Conservation (phyloP, 305 asterid genomes). For the Rubia tinctorum region DNA sequence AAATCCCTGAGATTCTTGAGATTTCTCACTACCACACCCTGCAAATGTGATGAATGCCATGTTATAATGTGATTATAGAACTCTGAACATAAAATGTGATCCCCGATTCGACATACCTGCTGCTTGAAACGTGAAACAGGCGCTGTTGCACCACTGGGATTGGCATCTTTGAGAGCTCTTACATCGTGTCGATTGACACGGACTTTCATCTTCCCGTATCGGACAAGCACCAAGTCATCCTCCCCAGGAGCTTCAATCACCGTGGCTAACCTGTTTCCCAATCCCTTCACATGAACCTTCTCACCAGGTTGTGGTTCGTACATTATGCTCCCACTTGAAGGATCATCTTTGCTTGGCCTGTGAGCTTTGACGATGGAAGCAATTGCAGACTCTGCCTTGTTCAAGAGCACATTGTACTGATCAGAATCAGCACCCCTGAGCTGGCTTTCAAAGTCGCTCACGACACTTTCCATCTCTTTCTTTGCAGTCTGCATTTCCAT, state of each 20-base stretch:
- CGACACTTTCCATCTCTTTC: slow-evolving; percentile 50
- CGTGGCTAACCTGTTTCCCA: slow-evolving; percentile 77
- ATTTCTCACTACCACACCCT: slow-evolving; percentile 50
- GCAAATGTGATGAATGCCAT: slow-evolving; percentile 3
- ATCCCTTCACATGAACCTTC: slow-evolving; percentile 51
- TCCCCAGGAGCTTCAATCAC: slow-evolving; percentile 75
- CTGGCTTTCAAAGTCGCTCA: slow-evolving; percentile 64
- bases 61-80: background rate
- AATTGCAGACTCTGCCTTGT: slow-evolving; percentile 70
- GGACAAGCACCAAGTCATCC: slow-evolving; percentile 75
- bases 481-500: slow-evolving; percentile 53
- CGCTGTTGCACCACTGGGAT: slow-evolving; percentile 27
- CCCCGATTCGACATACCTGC: slow-evolving; percentile 36
- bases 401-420: slow-evolving; percentile 50
- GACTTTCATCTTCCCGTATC: slow-evolving; percentile 73
- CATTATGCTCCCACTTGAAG: slow-evolving; percentile 28
- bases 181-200: slow-evolving; percentile 46
- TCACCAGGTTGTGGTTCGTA: slow-evolving; percentile 64
- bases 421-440: slow-evolving; percentile 38
- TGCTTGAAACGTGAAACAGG: slow-evolving; percentile 36
- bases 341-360: slow-evolving; percentile 37
- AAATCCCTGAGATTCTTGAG: slow-evolving; percentile 53
- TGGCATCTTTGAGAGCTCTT: slow-evolving; percentile 33
- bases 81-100: background rate
- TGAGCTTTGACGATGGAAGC: slow-evolving; percentile 58